Conservation (phyloP, 208 protist genomes). For the Acanthamoeba lenticulata region DNA sequence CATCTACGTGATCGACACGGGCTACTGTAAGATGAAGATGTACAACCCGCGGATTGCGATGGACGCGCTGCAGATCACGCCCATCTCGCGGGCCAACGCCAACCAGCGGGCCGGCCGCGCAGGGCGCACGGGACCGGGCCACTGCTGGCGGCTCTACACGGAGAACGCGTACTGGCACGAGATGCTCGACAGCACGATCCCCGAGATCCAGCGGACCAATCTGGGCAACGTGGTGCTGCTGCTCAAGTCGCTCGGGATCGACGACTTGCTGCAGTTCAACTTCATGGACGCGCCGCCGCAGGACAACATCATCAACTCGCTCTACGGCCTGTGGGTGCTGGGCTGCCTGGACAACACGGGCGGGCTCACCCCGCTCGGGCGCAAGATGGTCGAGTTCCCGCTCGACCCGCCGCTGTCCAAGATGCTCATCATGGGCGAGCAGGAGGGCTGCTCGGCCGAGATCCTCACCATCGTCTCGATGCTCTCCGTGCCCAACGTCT, state of each 20-base stretch:
- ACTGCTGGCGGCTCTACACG: slow-evolving; percentile 98
- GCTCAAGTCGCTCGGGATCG: slow-evolving; percentile 93
- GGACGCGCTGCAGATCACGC: slow-evolving; percentile 96
- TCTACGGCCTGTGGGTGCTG: slow-evolving; percentile 97
- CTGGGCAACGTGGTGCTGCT: slow-evolving; percentile 93
- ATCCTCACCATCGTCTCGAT: slow-evolving; percentile 95
- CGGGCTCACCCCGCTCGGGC: slow-evolving; percentile 94
- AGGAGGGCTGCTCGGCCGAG: slow-evolving; percentile 89
- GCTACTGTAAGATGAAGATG: slow-evolving; percentile 99
- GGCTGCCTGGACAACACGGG: slow-evolving; percentile 97
- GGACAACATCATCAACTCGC: slow-evolving; percentile 86
- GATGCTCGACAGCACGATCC: slow-evolving; percentile 91
- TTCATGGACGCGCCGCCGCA: slow-evolving; percentile 99
- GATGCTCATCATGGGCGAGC: slow-evolving; percentile 91
- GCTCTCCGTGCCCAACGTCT: slow-evolving; percentile 97
- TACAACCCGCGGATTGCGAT: slow-evolving; percentile 95
- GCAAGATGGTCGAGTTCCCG: slow-evolving; percentile 98
- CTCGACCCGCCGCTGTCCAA: slow-evolving; percentile 97
- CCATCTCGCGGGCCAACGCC: slow-evolving; percentile 96
- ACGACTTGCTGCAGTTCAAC: slow-evolving; percentile 97
- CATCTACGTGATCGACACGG: slow-evolving; percentile 94
- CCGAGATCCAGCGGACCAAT: slow-evolving; percentile 94
- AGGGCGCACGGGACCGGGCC: slow-evolving; percentile 92
- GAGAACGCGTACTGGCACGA: slow-evolving; percentile 88
- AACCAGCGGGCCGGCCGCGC: slow-evolving; percentile 97